These are phyloP conservation scores for Irpex sp. DNA, from an alignment of 1,284 basidiomycete genomes.

Conservation along the genomic window DNA sequence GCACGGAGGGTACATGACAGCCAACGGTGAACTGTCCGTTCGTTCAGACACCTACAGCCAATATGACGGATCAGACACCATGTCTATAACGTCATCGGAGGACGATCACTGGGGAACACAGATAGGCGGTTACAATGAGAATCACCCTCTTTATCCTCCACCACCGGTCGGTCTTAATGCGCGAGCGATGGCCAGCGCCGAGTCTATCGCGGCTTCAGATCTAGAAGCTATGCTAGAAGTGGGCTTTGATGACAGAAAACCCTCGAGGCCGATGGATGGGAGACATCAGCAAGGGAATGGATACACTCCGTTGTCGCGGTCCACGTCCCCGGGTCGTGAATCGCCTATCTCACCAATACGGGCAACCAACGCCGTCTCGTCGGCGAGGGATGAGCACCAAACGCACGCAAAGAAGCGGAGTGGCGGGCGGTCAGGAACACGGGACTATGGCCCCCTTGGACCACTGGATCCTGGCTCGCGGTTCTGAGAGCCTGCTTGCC, in stretches of 20 bases:
- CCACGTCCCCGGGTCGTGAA: constrained; percentile 42
- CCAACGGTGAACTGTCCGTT: constrained; percentile 58
- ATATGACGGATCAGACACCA: constrained; percentile 71
- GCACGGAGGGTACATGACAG: constrained; percentile 63
- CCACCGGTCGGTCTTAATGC: constrained; percentile 73
- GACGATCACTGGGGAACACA: constrained; percentile 92
- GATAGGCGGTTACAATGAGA: constrained; percentile 87
- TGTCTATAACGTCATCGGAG: constrained; percentile 82
- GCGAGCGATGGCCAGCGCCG: constrained; percentile 46
- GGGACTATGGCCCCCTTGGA: constrained; percentile 72
- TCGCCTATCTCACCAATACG: constrained; percentile 46
- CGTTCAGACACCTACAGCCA: constrained; percentile 54
- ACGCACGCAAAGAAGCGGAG: constrained; percentile 42
- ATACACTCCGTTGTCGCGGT: constrained; percentile 53
- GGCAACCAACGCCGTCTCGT: constrained; percentile 31
- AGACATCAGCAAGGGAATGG: constrained; percentile 66
- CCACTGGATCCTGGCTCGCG: constrained; percentile 61
- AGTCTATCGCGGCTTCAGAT: constrained; percentile 70
- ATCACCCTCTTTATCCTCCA: constrained; percentile 72
- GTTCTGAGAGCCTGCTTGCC: constrained; percentile 23
- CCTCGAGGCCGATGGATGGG: constrained; percentile 29
- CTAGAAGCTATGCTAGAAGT: constrained; percentile 86
- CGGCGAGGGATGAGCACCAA: constrained; percentile 35
- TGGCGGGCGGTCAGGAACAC: constrained; percentile 38
- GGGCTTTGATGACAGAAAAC: constrained; percentile 75